Percentiles rank a stretch among this genome's conserved stretches.
These are phyloP conservation scores for Euphorbia pulcherrima DNA, from an alignment of 345 rosid genomes.

Conservation along the genomic window DNA sequence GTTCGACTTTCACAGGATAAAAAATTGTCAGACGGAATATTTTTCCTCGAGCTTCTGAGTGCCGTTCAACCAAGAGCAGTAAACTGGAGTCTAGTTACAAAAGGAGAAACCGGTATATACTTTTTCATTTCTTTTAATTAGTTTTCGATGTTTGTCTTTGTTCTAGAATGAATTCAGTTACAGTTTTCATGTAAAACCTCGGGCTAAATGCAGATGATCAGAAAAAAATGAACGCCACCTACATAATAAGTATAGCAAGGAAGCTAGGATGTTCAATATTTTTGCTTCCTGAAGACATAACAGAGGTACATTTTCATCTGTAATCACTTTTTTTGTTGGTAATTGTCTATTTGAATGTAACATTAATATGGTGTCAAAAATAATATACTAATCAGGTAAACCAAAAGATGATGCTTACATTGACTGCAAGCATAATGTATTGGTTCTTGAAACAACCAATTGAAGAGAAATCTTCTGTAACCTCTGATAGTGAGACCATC, in stretches of 20 bases:
- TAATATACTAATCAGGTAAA: conserved; percentile 64
- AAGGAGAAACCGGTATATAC: conserved; percentile 66
- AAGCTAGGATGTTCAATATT: conserved; percentile 95
- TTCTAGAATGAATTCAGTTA: not conserved
- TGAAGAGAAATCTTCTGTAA: conserved; percentile 51
- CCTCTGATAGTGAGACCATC: conserved; percentile 66
- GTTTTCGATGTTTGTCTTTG: not conserved
- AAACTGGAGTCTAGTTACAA: conserved; percentile 92
- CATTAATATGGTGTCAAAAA: not conserved
- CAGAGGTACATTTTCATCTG: conserved; percentile 88
- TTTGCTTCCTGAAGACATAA: conserved; percentile 91
- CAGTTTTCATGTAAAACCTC: conserved; percentile 2
- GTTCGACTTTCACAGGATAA: conserved; percentile 60
- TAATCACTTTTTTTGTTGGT: not conserved
- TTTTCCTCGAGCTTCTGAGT: conserved; percentile 85
- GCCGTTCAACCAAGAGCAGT: conserved; percentile 91
- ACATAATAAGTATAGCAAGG: conserved; percentile 90
- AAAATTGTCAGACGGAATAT: conserved; percentile 76
- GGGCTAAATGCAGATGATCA: conserved; percentile 53
- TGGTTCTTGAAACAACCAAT: conserved; percentile 84
- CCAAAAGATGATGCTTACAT: conserved; percentile 92
- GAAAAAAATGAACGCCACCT: conserved; percentile 95
- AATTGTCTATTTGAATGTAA: not conserved
- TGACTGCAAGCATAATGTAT: conserved; percentile 89
- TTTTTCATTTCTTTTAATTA: not conserved